Evolutionary conservation across 2,329 filamentous ascomycete species (phyloP), one percentile per base, ranked within the genome.

Genomic region (Cladosporium sp.): DNA sequence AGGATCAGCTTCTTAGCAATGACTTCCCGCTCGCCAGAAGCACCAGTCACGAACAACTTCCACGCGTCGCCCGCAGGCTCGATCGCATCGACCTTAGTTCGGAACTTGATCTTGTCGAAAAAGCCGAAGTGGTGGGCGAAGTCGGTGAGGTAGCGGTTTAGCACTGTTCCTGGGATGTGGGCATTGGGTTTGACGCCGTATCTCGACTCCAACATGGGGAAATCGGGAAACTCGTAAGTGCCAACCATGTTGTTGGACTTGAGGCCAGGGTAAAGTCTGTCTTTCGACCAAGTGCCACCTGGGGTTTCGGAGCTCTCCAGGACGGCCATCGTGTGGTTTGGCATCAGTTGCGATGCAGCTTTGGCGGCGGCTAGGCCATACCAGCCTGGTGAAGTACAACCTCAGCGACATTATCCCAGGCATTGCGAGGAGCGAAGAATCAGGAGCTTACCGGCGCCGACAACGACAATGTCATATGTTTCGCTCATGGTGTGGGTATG

Each of bases 191-290:
- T 79, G 47, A 85, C 80, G 28, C 76, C 79, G 66, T 82, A 82
- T 5, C 80, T 69, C 7, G 60, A 64, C 2, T 77, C 77, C 1
- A 71, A 68, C 87, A 93, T 90, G 21, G 90, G 89, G 67, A 91
- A 92, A 71, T 92, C 91, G 0, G 87, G 86, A 72, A 86, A 92
- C 75, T 93, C 89, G 70, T 89, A 92, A 0, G 87, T 90, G 2
- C 90, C 90, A 12, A 89, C 76, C 74, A 92, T 84, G 72, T 93
- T 93, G 77, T 94, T 93, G 63, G 86, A 88, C 72, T 88, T 90
- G 59, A 94, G 82, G 1, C 86, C 87, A 0, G 87, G 85, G 74
- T 93, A 90, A 0, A 92, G 78, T 1, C 90, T 84, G 44, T 89
- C 80, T 65, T 86, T 80, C 10, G 87, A 85, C 91, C 90, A 93